These are phyloP conservation scores for Excoecaria agallocha DNA, from an alignment of 345 rosid species.

Conservation along the genomic window DNA sequence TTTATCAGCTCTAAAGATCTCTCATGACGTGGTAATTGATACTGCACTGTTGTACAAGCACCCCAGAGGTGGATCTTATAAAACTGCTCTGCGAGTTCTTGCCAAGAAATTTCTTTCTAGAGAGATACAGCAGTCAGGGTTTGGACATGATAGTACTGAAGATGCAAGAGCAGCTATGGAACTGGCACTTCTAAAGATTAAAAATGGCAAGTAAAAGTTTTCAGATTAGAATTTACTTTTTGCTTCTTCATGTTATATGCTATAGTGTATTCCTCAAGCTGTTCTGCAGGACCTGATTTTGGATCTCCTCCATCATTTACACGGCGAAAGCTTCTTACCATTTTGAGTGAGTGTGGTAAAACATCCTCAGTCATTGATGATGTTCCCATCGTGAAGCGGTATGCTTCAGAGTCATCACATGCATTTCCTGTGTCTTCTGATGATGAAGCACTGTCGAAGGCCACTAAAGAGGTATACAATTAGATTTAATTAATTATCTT, in stretches of 20 bases:
- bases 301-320: slow-evolving; percentile 69
- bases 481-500: background rate
- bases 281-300: slow-evolving; percentile 76
- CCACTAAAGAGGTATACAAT: slow-evolving; percentile 65
- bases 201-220: slow-evolving; percentile 52
- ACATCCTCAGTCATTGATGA: slow-evolving; percentile 72
- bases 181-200: slow-evolving; percentile 76
- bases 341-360: slow-evolving; percentile 69
- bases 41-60: slow-evolving; percentile 84
- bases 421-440: slow-evolving; percentile 79
- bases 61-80: slow-evolving; percentile 68
- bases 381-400: slow-evolving; percentile 64
- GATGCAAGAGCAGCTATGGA: slow-evolving; percentile 96
- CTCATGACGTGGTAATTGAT: slow-evolving; percentile 84
- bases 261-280: slow-evolving; percentile 12
- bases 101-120: slow-evolving; percentile 71
- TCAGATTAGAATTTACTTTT: background rate
- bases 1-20: slow-evolving; percentile 75
- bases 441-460: slow-evolving; percentile 75
- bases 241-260: slow-evolving; percentile 2
- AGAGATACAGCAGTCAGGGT: slow-evolving; percentile 75
- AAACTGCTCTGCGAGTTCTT: slow-evolving; percentile 82
- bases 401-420: slow-evolving; percentile 67
- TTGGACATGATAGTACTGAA: slow-evolving; percentile 86
- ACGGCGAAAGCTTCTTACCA: slow-evolving; percentile 61